Base-by-base conservation (phyloP, 305 asterid species). In the Fraxinus latifolia region DNA sequence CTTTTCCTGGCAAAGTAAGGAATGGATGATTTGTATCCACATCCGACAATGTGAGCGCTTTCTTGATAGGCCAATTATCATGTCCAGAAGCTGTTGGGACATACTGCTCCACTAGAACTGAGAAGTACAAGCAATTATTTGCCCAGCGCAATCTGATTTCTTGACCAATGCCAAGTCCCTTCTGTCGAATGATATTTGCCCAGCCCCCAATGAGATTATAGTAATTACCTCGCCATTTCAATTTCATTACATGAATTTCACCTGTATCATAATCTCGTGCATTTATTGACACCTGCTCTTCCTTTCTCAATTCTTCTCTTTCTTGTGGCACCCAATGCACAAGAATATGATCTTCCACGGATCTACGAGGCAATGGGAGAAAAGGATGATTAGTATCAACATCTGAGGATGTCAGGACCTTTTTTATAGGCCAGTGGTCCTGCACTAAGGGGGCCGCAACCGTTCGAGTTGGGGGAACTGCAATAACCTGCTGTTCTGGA, bases 21-120 rank as follows among this genome's bases (percentile, higher is more conserved):
- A 93, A 93, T 42, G 97, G 97, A 84, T 93, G 97, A 85, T 89
- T 93, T 14, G 91, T 91, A 81, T 93, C 97, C 83, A 91, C 95
- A 80, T 93, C 97, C 4, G 97, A 93, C 81, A 86, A 87, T 5
- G 97, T 93, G 75, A 93, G 92, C 14, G 90, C 89, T 84, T 93
- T 93, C 86, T 91, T 93, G 77, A 93, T 90, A 9, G 97, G 94
- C 97, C 97, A 93, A 80, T 82, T 85, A 82, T 93, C 97, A 65
- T 85, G 86, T 34, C 89, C 90, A 42, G 94, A 86, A 65, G 89
- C 83, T 15, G 88, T 76, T 8, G 92, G 90, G 42, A 84, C 83
- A 80, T 67, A 85, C 44, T 84, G 86, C 81, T 91, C 94, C 77
- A 86, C 93, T 47, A 92, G 92, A 81, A 92, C 97, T 27, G 97